phyloP scores from a whole-genome alignment of 1,139 yeast genomes.

The Pichia sp. region DNA sequence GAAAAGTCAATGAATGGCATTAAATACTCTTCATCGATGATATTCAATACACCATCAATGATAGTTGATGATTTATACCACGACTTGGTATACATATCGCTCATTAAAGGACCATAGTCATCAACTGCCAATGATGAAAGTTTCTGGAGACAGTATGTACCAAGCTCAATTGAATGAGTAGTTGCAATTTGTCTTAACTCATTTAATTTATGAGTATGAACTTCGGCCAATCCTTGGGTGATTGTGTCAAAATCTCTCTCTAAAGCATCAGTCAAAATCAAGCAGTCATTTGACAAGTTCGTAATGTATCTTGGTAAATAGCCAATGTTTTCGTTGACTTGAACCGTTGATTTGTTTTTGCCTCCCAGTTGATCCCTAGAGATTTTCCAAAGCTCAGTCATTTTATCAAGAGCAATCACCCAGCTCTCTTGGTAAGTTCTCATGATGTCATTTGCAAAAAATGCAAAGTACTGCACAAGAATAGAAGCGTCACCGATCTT shows the following conservation, averaged over 20 bases:
- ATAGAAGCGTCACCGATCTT: conserved; percentile 23
- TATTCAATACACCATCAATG: conserved; percentile 41
- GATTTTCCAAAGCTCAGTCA: conserved; percentile 7
- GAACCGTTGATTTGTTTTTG: conserved; percentile 5
- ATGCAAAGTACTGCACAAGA: conserved; percentile 19
- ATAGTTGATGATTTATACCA: conserved; percentile 33
- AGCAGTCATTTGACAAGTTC: conserved; percentile 24
- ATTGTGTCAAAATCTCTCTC: conserved; percentile 19
- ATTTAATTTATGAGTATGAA: conserved; percentile 18
- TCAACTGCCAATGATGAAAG: conserved; percentile 32
- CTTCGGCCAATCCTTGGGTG: conserved; percentile 17
- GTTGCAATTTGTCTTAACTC: conserved; percentile 14
- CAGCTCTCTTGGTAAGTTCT: conserved; percentile 19
- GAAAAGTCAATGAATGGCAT: conserved; percentile 16
- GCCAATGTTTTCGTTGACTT: conserved; percentile 16
- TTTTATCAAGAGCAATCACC: conserved; percentile 16
- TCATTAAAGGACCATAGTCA: conserved; percentile 33
- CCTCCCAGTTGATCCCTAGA: conserved; percentile 1
- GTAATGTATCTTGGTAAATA: conserved; percentile 26
- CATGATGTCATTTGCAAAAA: conserved; percentile 19
- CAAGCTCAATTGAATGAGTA: conserved; percentile 18
- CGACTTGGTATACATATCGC: conserved; percentile 18
- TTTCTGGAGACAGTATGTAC: conserved; percentile 22
- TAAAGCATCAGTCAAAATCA: conserved; percentile 24
- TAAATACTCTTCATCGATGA: conserved; percentile 31